These are phyloP conservation scores for Phialophora expanda DNA, from an alignment of 2,329 filamentous ascomycete species.

Conservation along the genomic window DNA sequence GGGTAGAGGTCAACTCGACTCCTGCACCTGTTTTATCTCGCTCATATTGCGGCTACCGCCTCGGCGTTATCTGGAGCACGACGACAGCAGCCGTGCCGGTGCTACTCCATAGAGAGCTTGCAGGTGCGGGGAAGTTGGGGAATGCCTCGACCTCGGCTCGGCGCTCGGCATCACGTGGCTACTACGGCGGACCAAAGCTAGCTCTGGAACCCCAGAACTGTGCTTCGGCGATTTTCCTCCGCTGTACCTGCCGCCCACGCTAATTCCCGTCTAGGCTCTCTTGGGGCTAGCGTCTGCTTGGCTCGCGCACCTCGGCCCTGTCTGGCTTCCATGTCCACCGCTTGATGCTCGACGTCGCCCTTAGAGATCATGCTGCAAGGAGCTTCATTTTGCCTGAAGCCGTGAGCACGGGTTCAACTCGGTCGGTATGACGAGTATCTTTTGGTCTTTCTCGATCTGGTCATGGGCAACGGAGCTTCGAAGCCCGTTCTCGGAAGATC, in stretches of 20 bases:
- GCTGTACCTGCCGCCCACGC: slow-evolving; percentile 1
- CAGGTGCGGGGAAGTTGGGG: slow-evolving; percentile 5
- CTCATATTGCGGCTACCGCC: neutral
- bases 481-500: neutral
- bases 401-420: neutral
- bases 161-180: too few relatives aligned
- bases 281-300: neutral
- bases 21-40: neutral
- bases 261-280: neutral
- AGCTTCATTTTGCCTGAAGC: neutral
- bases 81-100: too few relatives aligned
- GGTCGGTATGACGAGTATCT: neutral
- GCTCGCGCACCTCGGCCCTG: neutral
- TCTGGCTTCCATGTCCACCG: slow-evolving; percentile 1
- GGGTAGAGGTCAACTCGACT: neutral
- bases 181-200: neutral
- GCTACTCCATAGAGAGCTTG: neutral
- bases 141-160: neutral
- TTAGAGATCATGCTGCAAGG: neutral
- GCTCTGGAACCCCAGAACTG: neutral
- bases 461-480: neutral
- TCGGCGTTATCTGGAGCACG: neutral
- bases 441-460: neutral
- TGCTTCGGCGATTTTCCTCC: neutral
- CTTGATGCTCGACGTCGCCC: slow-evolving; percentile 17